These are phyloP conservation scores for Amborella trichopoda DNA, from an alignment of 164 flowering plant genomes.

Conservation along the genomic window DNA sequence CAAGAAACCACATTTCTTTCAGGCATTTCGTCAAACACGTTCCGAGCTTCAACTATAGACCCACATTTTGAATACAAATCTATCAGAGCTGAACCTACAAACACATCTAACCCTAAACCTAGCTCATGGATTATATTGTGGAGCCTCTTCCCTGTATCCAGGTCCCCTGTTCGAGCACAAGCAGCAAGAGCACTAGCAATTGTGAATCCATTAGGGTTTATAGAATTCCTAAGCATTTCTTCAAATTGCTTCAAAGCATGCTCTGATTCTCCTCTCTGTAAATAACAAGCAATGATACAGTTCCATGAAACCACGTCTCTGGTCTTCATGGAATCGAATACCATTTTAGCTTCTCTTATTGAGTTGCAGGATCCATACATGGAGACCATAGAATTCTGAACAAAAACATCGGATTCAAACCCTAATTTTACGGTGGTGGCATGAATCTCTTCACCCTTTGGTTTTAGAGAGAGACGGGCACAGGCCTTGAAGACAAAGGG, in stretches of 20 bases:
- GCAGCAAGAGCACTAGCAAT: conserved; percentile 11
- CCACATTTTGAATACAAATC: conserved; percentile 19
- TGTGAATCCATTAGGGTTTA: conserved; percentile 11
- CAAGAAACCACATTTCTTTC: conserved; percentile 13
- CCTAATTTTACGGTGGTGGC: conserved; percentile 9
- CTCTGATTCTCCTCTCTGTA: conserved; percentile 5
- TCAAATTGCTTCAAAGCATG: conserved; percentile 11
- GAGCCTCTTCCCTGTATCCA: conserved; percentile 14
- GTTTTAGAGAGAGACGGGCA: conserved; percentile 4
- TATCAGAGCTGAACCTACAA: conserved; percentile 12
- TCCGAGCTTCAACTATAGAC: conserved; percentile 7
- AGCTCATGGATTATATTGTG: conserved; percentile 11
- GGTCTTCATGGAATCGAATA: conserved; percentile 16
- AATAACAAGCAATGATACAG: conserved; percentile 14
- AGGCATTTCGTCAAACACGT: conserved; percentile 8
- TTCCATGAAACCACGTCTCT: conserved; percentile 14
- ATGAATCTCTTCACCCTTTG: conserved; percentile 4
- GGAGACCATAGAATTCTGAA: too few relatives aligned
- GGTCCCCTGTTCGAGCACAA: conserved; percentile 15
- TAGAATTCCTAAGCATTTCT: conserved; percentile 8
- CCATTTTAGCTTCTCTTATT: background rate
- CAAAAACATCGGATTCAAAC: conserved; percentile 7
- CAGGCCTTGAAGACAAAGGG: conserved; percentile 15
- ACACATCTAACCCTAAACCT: conserved; percentile 7
- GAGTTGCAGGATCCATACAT: too few relatives aligned